Evolutionary conservation across 345 rosid genomes (phyloP).

Genomic region (Sonneratia alba): DNA sequence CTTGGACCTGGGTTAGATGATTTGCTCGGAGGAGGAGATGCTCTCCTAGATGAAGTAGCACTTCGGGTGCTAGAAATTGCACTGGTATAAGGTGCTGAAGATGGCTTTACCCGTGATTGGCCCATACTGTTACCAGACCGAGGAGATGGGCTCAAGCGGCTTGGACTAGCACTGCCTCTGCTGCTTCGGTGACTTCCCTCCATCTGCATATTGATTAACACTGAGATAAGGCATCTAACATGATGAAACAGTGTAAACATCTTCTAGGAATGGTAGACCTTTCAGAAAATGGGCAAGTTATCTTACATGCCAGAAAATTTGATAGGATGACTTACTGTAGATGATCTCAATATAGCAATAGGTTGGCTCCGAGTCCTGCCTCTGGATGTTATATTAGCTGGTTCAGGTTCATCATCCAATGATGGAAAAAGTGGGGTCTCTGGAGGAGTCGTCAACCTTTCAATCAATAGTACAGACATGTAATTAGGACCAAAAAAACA

Average conservation of each 20-base stretch:
- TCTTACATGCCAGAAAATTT: conserved; percentile 9
- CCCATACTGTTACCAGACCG: conserved; percentile 48
- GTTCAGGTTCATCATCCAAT: conserved; percentile 70
- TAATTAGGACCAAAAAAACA: conserved; percentile 20
- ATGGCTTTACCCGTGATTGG: conserved; percentile 76
- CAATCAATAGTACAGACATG: conserved; percentile 24
- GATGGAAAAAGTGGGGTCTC: conserved; percentile 96
- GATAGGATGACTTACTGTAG: conserved; percentile 50
- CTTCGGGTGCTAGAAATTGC: conserved; percentile 43
- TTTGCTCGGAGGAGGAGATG: conserved; percentile 39
- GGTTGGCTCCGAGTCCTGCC: conserved; percentile 91
- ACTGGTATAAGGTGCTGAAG: conserved; percentile 68
- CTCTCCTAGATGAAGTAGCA: conserved; percentile 24
- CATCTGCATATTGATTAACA: conserved; percentile 42
- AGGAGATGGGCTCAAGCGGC: conserved; percentile 86
- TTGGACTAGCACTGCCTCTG: conserved; percentile 95
- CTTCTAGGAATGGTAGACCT: not conserved
- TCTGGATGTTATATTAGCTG: conserved; percentile 44
- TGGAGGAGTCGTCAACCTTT: conserved; percentile 95
- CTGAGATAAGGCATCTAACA: not conserved
- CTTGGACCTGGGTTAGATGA: conserved; percentile 50
- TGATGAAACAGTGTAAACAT: not conserved
- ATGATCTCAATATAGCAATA: conserved; percentile 82
- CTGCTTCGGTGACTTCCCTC: conserved; percentile 87
- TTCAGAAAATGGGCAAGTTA: not conserved